A percentile compares a stretch with the other conserved stretches of the same genome.
Evolutionary conservation across 495 filamentous ascomycete species (phyloP).

Genomic region (Tuber brumale): DNA sequence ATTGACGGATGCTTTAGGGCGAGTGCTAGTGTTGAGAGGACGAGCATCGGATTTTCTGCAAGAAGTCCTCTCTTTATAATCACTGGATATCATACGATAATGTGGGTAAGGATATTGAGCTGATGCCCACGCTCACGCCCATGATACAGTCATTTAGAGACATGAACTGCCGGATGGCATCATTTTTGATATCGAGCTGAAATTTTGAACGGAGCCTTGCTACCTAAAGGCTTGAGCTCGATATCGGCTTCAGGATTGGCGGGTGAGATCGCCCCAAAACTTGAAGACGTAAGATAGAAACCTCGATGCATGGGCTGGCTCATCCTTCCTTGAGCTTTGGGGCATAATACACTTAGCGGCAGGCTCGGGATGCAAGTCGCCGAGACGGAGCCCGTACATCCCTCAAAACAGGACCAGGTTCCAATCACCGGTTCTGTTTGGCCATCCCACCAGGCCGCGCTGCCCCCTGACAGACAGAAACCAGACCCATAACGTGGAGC

Average conservation of each 20-base stretch:
- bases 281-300: not conserved
- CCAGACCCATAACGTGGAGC: not conserved
- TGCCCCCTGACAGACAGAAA: not conserved
- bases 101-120: not conserved
- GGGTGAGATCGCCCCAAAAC: not conserved
- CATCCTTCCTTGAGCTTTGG: not conserved
- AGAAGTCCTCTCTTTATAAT: conserved; percentile 1
- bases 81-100: not conserved
- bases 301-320: not conserved
- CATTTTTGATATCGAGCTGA: conserved; percentile 1
- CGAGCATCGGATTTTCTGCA: not conserved
- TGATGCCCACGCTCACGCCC: not conserved
- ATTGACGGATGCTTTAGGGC: not conserved
- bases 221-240: not conserved
- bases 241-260: conserved; percentile 1
- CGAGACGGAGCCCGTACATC: not conserved
- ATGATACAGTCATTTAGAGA: conserved; percentile 3
- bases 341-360: not conserved
- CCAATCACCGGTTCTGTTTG: not conserved
- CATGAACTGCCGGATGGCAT: not conserved
- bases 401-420: not conserved
- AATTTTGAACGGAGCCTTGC: not conserved
- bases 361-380: not conserved
- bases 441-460: not conserved
- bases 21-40: not conserved